Conservation (phyloP, 225 moss, liverwort and hornwort genomes). For the Marchantia paleacea region DNA sequence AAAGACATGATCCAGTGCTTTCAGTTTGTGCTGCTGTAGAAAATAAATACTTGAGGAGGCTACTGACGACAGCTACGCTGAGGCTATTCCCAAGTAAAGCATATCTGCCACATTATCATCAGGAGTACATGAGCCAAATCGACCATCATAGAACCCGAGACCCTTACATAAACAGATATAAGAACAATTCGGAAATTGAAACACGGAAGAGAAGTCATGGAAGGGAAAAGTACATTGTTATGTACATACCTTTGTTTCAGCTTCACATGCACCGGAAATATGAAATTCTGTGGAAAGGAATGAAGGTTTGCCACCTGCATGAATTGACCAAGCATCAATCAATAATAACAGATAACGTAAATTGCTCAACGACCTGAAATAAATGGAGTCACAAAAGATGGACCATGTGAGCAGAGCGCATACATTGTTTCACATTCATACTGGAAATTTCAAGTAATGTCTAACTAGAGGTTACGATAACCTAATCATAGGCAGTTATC, state of each 20-base stretch:
- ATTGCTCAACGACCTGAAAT: neutral
- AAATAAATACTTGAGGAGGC: conserved; percentile 56
- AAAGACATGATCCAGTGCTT: neutral
- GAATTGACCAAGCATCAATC: neutral
- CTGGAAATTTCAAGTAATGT: neutral
- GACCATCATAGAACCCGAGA: neutral
- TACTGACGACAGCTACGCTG: conserved; percentile 80
- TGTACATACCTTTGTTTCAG: conserved; percentile 47
- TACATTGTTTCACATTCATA: neutral
- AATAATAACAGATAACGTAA: neutral
- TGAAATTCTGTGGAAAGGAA: conserved; percentile 47
- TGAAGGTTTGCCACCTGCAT: conserved; percentile 56
- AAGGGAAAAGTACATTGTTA: neutral
- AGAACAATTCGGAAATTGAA: neutral
- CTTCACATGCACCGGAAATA: conserved; percentile 45
- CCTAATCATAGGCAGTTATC: neutral
- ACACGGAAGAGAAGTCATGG: neutral
- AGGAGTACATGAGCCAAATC: neutral
- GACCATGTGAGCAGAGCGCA: neutral
- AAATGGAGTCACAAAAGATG: neutral
- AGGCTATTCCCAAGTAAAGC: conserved; percentile 96
- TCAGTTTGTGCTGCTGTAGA: conserved; percentile 8
- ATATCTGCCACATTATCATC: conserved; percentile 53
- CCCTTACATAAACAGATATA: neutral
- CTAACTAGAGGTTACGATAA: neutral